phyloP scores from a whole-genome alignment of 2,329 filamentous ascomycete species.

The Escovopsis sp. region DNA sequence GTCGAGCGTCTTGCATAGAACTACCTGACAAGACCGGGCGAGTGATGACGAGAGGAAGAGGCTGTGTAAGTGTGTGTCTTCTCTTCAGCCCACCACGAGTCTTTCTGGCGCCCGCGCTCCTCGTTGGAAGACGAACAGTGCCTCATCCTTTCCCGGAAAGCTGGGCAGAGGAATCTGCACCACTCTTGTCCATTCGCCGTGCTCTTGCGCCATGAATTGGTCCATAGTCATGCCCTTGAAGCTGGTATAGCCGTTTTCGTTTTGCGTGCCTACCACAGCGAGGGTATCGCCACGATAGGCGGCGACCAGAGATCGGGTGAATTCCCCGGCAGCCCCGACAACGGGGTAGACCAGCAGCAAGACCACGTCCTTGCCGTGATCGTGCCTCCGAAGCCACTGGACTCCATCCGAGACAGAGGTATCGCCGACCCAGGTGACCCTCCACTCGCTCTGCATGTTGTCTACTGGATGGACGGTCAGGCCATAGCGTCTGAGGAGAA shows the following conservation, averaged over 20 bases:
- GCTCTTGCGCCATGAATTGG: constrained; percentile 46
- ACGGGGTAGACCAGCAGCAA: constrained; percentile 60
- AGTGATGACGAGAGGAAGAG: too few species aligned
- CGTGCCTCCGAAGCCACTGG: constrained; percentile 36
- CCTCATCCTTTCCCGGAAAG: constrained; percentile 66
- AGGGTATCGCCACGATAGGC: constrained; percentile 49
- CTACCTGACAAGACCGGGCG: too few species aligned
- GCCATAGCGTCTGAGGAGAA: constrained; percentile 48
- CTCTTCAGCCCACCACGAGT: not conserved
- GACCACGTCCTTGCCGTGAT: constrained; percentile 37
- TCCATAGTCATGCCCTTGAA: constrained; percentile 49
- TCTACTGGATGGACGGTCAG: constrained; percentile 45
- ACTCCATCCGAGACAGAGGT: constrained; percentile 47
- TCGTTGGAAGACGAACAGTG: constrained; percentile 49
- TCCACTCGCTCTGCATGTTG: constrained; percentile 51
- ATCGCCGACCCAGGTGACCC: constrained; percentile 52
- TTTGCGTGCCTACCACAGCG: constrained; percentile 61
- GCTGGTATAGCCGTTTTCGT: constrained; percentile 57
- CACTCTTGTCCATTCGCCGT: constrained; percentile 40
- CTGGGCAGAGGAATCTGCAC: constrained; percentile 54
- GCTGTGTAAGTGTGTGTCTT: too few species aligned
- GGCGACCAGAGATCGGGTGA: constrained; percentile 45
- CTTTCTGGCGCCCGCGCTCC: constrained; percentile 21
- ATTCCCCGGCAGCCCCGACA: constrained; percentile 47
- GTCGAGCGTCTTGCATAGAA: not conserved